Conservation (phyloP, 1,284 basidiomycete species). For the Thecaphora thlaspeos region DNA sequence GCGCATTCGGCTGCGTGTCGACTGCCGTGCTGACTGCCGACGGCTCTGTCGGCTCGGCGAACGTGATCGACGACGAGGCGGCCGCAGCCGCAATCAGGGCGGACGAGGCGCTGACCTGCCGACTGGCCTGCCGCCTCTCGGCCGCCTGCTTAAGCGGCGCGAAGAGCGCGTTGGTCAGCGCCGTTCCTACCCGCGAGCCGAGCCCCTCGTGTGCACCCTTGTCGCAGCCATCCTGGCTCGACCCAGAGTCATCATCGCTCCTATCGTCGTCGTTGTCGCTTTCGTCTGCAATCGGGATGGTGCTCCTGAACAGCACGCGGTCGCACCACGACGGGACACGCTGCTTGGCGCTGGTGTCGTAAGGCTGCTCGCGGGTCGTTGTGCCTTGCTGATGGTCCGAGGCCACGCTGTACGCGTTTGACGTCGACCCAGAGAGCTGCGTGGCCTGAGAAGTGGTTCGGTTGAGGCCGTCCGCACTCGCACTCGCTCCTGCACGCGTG, state of each 20-base stretch:
- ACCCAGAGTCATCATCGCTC: background rate
- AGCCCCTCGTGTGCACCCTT: constrained; percentile 8
- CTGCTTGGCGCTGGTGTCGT: constrained; percentile 62
- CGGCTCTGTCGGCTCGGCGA: constrained; percentile 8
- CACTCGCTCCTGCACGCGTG: too few relatives aligned
- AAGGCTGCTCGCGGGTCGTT: constrained; percentile 55
- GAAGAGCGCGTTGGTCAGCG: constrained; percentile 22
- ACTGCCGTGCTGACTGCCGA: background rate
- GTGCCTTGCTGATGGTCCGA: background rate
- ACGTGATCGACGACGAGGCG: constrained; percentile 15
- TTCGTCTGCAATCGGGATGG: constrained; percentile 25
- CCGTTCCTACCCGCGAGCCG: constrained; percentile 26
- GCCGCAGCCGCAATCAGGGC: constrained; percentile 18
- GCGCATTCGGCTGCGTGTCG: too few relatives aligned
- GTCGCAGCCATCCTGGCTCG: background rate
- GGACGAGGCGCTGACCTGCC: constrained; percentile 10
- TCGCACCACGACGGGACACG: constrained; percentile 61
- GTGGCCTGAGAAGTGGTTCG: background rate
- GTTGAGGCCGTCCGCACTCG: background rate
- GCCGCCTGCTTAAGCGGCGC: constrained; percentile 25
- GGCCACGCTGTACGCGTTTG: background rate
- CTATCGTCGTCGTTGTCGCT: constrained; percentile 10
- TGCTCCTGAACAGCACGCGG: constrained; percentile 53
- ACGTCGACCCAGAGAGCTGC: background rate
- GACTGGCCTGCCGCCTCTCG: constrained; percentile 19